Evolutionary conservation across 2,329 filamentous ascomycete species (phyloP).

Genomic region (Microascus cirrosus): DNA sequence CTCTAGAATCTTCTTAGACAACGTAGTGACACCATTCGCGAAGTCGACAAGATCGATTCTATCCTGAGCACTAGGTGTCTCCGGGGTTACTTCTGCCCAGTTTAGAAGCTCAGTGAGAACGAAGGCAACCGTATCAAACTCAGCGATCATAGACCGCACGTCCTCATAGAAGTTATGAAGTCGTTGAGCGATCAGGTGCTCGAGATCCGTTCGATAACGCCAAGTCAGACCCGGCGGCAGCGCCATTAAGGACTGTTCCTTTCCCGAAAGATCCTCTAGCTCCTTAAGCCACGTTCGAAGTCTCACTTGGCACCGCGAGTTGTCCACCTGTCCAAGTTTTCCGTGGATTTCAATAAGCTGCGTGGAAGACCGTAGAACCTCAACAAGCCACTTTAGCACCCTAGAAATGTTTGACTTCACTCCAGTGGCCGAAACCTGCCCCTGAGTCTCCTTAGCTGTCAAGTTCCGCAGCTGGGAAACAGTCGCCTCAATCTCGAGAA

Average conservation of each 20-base stretch:
- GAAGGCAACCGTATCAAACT: conserved; percentile 50
- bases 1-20: conserved; percentile 69
- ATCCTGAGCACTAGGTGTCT: conserved; percentile 12
- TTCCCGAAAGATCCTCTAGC: conserved; percentile 30
- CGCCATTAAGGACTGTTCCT: conserved; percentile 27
- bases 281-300: conserved; percentile 38
- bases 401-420: conserved; percentile 13
- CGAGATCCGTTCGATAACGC: conserved; percentile 18
- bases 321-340: conserved; percentile 46
- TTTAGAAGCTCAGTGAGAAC: conserved; percentile 52
- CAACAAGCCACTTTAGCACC: conserved; percentile 48
- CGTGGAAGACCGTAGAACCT: conserved; percentile 52
- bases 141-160: conserved; percentile 25
- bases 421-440: background rate
- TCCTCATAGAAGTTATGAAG: conserved; percentile 24
- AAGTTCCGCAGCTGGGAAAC: background rate
- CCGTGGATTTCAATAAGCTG: conserved; percentile 56
- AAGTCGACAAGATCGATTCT: conserved; percentile 25
- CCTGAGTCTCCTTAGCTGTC: background rate
- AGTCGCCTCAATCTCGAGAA: background rate
- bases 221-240: conserved; percentile 42
- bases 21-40: conserved; percentile 45
- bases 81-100: conserved; percentile 40
- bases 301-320: conserved; percentile 27
- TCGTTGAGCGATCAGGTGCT: conserved; percentile 21